Base-by-base conservation (phyloP, 352 stramenopile genomes). In the Blastocystis sp. region DNA sequence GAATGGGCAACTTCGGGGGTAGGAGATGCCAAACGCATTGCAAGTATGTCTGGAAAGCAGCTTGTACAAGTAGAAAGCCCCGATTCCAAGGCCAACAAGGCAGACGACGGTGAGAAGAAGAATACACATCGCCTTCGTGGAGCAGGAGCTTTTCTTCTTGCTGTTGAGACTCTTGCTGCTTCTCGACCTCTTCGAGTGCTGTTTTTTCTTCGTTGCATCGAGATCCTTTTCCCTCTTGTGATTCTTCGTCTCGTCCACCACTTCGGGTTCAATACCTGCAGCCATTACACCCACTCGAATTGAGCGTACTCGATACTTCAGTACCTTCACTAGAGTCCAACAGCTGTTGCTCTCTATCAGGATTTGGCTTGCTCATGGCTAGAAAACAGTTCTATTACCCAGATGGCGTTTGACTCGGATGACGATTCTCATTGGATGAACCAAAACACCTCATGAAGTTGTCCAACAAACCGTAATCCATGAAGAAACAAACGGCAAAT, bases 21-120 rank as follows among this genome's bases (percentile, higher is more conserved):
- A 74, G n/a, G 64, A 74, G 21, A 52, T 28, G 40, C 34, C n/a
- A n/a, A 74, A 74, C 10, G 45, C 10, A 48, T 74, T 74, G 64
- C 64, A 74, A 21, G 64, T 48, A 48, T 74, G 40, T 45, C 43
- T 74, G 3, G 64, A 52, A 43, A 74, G 28, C 64, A 14, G 4
- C 64, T 74, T 74, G 40, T 74, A 74, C 4, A 74, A 41, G 64
- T 21, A 43, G 21, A 74, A 9, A 14, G 64, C 64, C 21, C 34
- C 17, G 9, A 74, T 21, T 5, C 17, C 21, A 43, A 74, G 17
- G 21, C 34, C n/a, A 74, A 74, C 40, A 52, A 45, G 21, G 10
- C 28, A 74, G 28, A n/a, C n/a, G 21, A 21, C 10, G 23, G 10
- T n/a, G 34, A 74, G 40, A 74, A 45, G 17, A 74, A 74, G 34